A percentile compares a stretch with the other conserved stretches of the same genome.
These are phyloP conservation scores for Cerrena zonata DNA, from an alignment of 1,284 basidiomycete species.

Conservation along the genomic window DNA sequence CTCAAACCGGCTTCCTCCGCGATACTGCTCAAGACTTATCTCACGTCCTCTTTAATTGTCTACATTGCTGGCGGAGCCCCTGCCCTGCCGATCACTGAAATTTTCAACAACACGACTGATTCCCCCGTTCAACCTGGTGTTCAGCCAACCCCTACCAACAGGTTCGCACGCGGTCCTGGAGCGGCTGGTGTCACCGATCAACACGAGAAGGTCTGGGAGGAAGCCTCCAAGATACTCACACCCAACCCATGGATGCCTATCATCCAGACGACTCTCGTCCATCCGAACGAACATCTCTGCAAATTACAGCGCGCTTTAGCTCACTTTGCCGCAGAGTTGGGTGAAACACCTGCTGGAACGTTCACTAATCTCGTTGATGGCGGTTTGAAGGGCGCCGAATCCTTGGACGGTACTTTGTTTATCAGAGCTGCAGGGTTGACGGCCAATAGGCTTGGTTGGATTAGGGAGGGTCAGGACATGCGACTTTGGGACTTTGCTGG, in stretches of 20 bases:
- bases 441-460: conserved; percentile 44
- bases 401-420: conserved; percentile 58
- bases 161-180: no score
- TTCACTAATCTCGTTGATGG: conserved; percentile 29
- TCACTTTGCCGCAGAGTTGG: conserved; percentile 48
- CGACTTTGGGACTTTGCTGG: conserved; percentile 24
- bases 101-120: conserved; percentile 26
- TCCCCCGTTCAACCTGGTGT: conserved; percentile 30
- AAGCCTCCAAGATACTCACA: conserved; percentile 18
- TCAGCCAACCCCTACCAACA: conserved; percentile 2
- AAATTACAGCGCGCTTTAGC: conserved; percentile 55
- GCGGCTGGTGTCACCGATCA: conserved; percentile 8
- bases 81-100: conserved; percentile 29
- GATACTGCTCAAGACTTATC: conserved; percentile 35
- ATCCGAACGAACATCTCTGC: conserved; percentile 59
- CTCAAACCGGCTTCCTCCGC: conserved; percentile 24
- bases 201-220: not conserved
- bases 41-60: conserved; percentile 29
- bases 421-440: conserved; percentile 48
- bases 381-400: conserved; percentile 43
- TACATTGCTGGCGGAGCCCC: conserved; percentile 39
- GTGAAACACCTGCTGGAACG: conserved; percentile 33
- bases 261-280: conserved; percentile 41
- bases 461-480: conserved; percentile 39
- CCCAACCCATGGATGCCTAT: conserved; percentile 56